Percentiles rank a stretch among this genome's conserved stretches.
These are phyloP conservation scores for Saprolegnia diclina DNA, from an alignment of 352 stramenopile genomes.

Conservation along the genomic window DNA sequence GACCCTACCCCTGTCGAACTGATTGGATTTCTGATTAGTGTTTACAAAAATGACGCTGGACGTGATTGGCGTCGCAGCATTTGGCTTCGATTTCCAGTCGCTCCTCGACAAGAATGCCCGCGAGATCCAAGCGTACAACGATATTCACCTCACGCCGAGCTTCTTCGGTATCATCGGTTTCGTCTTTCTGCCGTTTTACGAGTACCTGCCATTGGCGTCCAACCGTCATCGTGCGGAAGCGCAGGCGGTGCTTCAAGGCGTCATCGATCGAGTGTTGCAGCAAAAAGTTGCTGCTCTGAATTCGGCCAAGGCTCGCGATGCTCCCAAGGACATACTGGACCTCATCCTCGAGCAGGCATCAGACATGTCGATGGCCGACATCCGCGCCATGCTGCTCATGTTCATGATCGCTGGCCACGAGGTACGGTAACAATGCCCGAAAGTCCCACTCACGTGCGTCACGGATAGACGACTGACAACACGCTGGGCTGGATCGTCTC, in stretches of 20 bases:
- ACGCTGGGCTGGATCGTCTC: slow-evolving; percentile 15
- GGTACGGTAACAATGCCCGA: neutral
- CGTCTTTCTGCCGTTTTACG: neutral
- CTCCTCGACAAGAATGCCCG: neutral
- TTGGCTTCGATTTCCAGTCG: slow-evolving; percentile 21
- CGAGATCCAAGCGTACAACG: slow-evolving; percentile 6
- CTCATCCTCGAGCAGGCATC: slow-evolving; percentile 7
- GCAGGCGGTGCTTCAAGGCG: neutral
- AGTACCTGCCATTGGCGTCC: neutral
- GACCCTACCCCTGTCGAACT: neutral
- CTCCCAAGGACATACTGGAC: slow-evolving; percentile 1
- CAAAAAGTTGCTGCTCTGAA: neutral
- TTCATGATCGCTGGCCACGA: slow-evolving; percentile 18
- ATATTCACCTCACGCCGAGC: neutral
- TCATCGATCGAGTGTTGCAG: neutral
- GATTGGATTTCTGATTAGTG: neutral
- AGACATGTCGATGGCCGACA: slow-evolving; percentile 11
- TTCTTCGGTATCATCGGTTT: neutral
- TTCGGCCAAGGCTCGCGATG: too few species aligned
- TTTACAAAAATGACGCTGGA: slow-evolving; percentile 11
- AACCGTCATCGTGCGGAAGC: neutral
- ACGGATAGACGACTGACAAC: neutral
- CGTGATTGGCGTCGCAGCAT: slow-evolving; percentile 17
- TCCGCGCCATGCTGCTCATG: slow-evolving; percentile 4
- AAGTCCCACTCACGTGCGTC: too few species aligned